phyloP scores from a whole-genome alignment of 305 asterid genomes.

The Solanum hybrid region DNA sequence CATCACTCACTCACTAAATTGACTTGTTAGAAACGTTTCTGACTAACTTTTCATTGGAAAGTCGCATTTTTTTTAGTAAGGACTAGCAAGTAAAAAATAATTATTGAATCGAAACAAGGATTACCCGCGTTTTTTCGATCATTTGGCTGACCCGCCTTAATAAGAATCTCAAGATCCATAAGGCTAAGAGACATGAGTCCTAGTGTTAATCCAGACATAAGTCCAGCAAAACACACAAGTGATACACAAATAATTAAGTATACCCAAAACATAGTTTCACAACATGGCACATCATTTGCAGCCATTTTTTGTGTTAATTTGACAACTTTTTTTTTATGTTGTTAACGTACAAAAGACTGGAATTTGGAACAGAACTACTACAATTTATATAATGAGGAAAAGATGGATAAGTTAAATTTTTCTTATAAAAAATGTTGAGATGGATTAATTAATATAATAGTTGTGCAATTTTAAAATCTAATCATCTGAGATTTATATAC shows the following conservation, averaged over 20 bases:
- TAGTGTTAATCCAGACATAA: conserved; percentile 80
- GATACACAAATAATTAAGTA: conserved; percentile 38
- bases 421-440: neutral
- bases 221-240: conserved; percentile 72
- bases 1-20: neutral
- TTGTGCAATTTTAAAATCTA: neutral
- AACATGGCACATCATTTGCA: conserved; percentile 86
- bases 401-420: neutral
- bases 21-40: neutral
- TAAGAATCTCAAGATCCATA: conserved; percentile 74
- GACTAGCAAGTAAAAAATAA: neutral
- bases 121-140: conserved; percentile 60
- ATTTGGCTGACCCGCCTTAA: conserved; percentile 63
- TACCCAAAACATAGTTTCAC: conserved; percentile 77
- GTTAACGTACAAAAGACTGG: neutral
- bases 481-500: neutral
- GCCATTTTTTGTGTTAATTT: conserved; percentile 33
- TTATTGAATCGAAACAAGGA: neutral
- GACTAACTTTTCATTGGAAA: neutral
- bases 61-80: neutral
- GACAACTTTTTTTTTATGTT: neutral
- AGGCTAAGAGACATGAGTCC: conserved; percentile 88
- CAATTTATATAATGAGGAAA: neutral
- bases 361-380: neutral
- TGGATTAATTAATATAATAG: neutral